Evolutionary conservation across 2,329 filamentous ascomycete species (phyloP).

Genomic region (Trichoderma lentiforme): DNA sequence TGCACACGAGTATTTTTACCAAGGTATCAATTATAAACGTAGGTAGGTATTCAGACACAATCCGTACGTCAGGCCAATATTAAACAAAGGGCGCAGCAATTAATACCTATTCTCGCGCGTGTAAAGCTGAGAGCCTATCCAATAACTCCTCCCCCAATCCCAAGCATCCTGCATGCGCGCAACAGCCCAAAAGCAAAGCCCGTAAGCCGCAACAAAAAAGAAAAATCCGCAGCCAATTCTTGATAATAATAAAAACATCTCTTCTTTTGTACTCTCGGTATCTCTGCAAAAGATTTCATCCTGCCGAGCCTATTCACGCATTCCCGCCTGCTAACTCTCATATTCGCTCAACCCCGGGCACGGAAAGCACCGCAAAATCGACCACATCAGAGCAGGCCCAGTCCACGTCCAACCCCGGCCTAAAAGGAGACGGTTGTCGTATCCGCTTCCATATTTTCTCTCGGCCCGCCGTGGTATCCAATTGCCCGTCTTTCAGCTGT

Average conservation of each 20-base stretch:
- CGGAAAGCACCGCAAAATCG: background rate
- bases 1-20: background rate
- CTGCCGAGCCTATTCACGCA: background rate
- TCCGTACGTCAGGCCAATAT: background rate
- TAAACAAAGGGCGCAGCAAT: background rate
- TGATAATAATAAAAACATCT: background rate
- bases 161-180: background rate
- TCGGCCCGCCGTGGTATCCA: conserved; percentile 7
- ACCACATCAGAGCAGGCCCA: background rate
- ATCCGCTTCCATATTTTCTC: background rate
- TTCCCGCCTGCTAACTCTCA: background rate
- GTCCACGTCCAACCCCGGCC: background rate
- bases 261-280: conserved; percentile 1
- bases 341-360: conserved; percentile 1
- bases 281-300: background rate
- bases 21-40: background rate
- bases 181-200: conserved; percentile 3
- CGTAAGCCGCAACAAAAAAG: background rate
- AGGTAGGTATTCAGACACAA: background rate
- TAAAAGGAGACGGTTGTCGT: background rate
- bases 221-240: background rate
- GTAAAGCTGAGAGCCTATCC: conserved; percentile 4
- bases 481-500: background rate
- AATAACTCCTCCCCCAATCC: conserved; percentile 5
- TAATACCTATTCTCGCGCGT: conserved; percentile 10